Percentiles rank a stretch among this genome's conserved stretches.
Evolutionary conservation across 2,329 filamentous ascomycete species (phyloP).

Genomic region (Exophiala mesophila): DNA sequence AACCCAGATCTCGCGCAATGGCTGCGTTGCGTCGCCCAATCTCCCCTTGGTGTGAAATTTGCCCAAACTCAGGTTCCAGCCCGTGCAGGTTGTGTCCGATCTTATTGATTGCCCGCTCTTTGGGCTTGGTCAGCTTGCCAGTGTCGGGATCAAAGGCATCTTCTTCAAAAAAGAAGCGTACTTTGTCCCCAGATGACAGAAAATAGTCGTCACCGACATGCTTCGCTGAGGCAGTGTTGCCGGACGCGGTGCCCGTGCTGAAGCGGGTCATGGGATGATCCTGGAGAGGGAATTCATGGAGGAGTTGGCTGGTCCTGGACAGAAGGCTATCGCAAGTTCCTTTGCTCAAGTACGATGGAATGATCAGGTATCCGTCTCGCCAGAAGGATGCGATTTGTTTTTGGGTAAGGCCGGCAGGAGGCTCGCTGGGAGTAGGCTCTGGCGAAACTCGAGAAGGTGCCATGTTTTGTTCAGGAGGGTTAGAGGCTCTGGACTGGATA

Average conservation of each 20-base stretch:
- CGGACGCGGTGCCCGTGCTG: constrained; percentile 66
- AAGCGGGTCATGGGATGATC: constrained; percentile 92
- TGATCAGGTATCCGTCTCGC: constrained; percentile 82
- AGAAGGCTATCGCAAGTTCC: constrained; percentile 54
- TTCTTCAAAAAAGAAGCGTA: constrained; percentile 96
- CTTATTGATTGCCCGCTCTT: constrained; percentile 82
- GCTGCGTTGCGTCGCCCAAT: constrained; percentile 46
- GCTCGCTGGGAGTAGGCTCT: constrained; percentile 10
- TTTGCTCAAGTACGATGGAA: constrained; percentile 64
- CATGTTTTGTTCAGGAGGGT: constrained; percentile 6
- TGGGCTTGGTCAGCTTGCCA: constrained; percentile 68
- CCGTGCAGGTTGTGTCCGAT: constrained; percentile 74
- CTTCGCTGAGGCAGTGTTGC: constrained; percentile 38
- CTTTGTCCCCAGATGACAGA: constrained; percentile 79
- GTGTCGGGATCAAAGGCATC: constrained; percentile 67
- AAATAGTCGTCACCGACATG: constrained; percentile 97
- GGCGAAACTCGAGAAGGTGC: constrained; percentile 20
- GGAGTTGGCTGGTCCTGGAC: constrained; percentile 66
- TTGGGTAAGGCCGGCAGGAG: constrained; percentile 19
- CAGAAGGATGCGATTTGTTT: constrained; percentile 44
- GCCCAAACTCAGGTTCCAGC: constrained; percentile 62
- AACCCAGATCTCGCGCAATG: constrained; percentile 68
- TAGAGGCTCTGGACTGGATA: background rate
- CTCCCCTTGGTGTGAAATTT: constrained; percentile 46
- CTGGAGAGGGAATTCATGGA: constrained; percentile 69